Evolutionary conservation across 352 stramenopile species (phyloP).

Genomic region (Globisporangium recalcitrans): DNA sequence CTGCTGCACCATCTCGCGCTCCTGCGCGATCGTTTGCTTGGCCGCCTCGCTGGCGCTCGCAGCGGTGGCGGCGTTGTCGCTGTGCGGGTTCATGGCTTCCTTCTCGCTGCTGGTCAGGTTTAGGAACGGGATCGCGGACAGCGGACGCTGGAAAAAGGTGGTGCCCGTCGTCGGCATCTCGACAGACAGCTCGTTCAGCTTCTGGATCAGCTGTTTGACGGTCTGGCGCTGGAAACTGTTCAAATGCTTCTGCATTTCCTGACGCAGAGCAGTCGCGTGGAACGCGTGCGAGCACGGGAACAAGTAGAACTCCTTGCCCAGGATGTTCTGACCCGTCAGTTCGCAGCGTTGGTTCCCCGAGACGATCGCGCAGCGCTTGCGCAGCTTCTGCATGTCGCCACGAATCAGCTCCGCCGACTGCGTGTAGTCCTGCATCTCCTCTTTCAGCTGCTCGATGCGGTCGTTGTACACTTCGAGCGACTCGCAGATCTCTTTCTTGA

Average conservation of each 20-base stretch:
- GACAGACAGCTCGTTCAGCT: constrained; percentile 80
- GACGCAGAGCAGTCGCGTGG: constrained; percentile 84
- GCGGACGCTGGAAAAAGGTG: constrained; percentile 74
- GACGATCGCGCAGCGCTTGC: constrained; percentile 80
- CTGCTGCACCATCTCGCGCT: constrained; percentile 88
- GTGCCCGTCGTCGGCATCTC: constrained; percentile 54
- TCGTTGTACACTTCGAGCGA: constrained; percentile 90
- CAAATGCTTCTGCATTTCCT: constrained; percentile 87
- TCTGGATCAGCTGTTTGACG: constrained; percentile 86
- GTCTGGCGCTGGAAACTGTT: constrained; percentile 88
- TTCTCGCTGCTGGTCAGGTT: constrained; percentile 72
- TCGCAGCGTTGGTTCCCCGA: constrained; percentile 88
- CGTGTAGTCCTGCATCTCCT: constrained; percentile 92
- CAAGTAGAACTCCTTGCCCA: constrained; percentile 91
- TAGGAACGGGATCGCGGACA: constrained; percentile 53
- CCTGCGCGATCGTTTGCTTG: constrained; percentile 76
- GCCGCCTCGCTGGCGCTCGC: constrained; percentile 48
- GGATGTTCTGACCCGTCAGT: constrained; percentile 83
- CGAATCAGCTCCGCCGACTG: constrained; percentile 87
- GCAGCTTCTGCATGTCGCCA: constrained; percentile 85
- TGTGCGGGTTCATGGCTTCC: constrained; percentile 50
- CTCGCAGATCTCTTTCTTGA: constrained; percentile 94
- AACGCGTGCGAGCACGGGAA: constrained; percentile 94
- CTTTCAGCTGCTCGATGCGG: constrained; percentile 89
- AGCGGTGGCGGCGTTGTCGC: constrained; percentile 31